These are phyloP conservation scores for Plectosphaerella plurivora DNA, from an alignment of 2,329 filamentous ascomycete genomes.

Conservation along the genomic window DNA sequence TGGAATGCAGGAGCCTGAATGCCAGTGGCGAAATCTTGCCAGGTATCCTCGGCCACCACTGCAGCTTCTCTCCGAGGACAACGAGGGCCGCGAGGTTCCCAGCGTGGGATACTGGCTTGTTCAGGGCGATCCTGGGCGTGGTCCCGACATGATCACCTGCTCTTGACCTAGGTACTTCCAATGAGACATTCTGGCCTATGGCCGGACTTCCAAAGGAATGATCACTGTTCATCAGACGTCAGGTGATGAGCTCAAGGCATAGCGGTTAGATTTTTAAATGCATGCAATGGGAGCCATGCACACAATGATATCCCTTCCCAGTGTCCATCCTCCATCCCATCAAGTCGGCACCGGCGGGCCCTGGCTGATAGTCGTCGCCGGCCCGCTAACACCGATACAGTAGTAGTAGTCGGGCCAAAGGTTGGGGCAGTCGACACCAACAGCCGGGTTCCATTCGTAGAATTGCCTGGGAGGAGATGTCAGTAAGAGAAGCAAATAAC, in stretches of 20 bases:
- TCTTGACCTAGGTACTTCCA: too few relatives aligned
- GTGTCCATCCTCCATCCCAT: background rate
- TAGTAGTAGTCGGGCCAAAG: constrained; percentile 1
- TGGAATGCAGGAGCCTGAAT: background rate
- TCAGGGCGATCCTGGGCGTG: too few relatives aligned
- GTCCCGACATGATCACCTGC: too few relatives aligned
- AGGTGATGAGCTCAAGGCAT: too few relatives aligned
- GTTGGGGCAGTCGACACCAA: background rate
- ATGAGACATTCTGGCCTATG: too few relatives aligned
- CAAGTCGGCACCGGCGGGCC: background rate
- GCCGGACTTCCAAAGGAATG: too few relatives aligned
- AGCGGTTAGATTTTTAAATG: too few relatives aligned
- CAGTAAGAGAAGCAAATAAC: too few relatives aligned
- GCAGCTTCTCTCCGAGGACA: background rate
- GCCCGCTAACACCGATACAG: constrained; percentile 2
- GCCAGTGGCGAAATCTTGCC: background rate
- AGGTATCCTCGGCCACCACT: background rate
- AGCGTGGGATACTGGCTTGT: background rate
- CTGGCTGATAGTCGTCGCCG: background rate
- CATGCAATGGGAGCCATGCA: too few relatives aligned
- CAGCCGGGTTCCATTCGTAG: constrained; percentile 1
- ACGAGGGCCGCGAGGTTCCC: background rate
- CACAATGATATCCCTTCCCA: too few relatives aligned
- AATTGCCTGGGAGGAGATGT: constrained; percentile 8
- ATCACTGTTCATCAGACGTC: too few relatives aligned